phyloP scores from a whole-genome alignment of 208 protist genomes.

The Chromosphaera perkinsii region DNA sequence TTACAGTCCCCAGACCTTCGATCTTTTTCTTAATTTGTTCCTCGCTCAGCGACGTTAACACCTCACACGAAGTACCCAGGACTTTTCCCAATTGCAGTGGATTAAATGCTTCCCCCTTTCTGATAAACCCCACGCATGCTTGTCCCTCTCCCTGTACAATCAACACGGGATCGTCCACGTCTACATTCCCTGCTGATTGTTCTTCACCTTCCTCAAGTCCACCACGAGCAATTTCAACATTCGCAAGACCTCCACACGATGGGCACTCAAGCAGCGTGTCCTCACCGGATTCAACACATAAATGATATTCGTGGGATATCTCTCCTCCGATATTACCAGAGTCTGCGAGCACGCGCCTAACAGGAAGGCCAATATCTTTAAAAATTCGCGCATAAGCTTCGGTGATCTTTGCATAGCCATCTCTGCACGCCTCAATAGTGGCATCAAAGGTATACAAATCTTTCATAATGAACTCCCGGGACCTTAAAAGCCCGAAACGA shows the following conservation, averaged over 20 bases:
- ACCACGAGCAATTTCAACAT: slow-evolving; percentile 45
- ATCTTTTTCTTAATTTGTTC: no score
- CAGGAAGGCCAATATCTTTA: slow-evolving; percentile 30
- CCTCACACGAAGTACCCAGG: no score
- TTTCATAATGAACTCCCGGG: slow-evolving; percentile 59
- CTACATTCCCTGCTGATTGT: no score
- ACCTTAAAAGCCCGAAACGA: slow-evolving; percentile 47
- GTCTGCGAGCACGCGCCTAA: slow-evolving; percentile 30
- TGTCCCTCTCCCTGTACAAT: no score
- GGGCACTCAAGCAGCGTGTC: slow-evolving; percentile 31
- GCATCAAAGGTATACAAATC: slow-evolving; percentile 60
- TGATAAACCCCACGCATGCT: no score
- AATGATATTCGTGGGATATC: slow-evolving; percentile 49
- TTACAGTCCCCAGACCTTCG: no score
- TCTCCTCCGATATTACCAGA: slow-evolving; percentile 52
- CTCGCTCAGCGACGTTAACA: no score
- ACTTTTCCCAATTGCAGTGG: no score
- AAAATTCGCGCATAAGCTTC: slow-evolving; percentile 44
- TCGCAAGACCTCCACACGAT: slow-evolving; percentile 25
- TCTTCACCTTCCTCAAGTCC: no score
- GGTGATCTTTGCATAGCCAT: slow-evolving; percentile 33
- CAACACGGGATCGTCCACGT: no score
- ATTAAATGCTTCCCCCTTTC: no score
- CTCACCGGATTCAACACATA: slow-evolving; percentile 37
- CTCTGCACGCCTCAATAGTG: not conserved